These are phyloP conservation scores for Neoboletus brunneissimus DNA, from an alignment of 768 basidiomycete species.

Conservation along the genomic window DNA sequence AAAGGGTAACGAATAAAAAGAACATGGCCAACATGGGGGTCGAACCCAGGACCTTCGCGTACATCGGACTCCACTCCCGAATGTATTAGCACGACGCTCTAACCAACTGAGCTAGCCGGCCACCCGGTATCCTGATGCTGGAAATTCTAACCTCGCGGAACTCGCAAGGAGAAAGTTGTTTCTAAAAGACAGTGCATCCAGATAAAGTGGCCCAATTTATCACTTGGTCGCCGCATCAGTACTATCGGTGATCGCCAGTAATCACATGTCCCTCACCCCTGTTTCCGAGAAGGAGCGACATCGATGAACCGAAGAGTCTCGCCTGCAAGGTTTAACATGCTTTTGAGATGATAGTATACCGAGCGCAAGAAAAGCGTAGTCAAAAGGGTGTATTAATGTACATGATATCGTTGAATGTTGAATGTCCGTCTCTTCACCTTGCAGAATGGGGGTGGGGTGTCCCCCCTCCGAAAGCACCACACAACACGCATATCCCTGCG, in stretches of 20 bases:
- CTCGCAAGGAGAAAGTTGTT: not conserved
- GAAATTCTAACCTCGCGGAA: not conserved
- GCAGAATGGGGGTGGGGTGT: not conserved
- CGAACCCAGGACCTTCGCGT: constrained; percentile 41
- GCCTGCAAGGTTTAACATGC: not conserved
- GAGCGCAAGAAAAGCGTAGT: not conserved
- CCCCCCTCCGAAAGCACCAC: not conserved
- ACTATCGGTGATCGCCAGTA: not conserved
- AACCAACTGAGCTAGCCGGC: constrained; percentile 94
- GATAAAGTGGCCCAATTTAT: not conserved
- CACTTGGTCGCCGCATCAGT: not conserved
- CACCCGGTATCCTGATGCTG: constrained; percentile 14
- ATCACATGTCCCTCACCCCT: not conserved
- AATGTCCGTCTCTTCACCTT: not conserved
- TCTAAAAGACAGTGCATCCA: too few relatives aligned
- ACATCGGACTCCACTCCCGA: not conserved
- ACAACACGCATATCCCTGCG: not conserved
- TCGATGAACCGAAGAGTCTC: not conserved
- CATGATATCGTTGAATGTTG: constrained; percentile 5
- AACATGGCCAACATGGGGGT: constrained; percentile 38
- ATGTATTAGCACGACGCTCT: constrained; percentile 79
- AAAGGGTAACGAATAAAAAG: not conserved
- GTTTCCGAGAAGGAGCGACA: not conserved
- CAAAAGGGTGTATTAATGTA: constrained; percentile 15
- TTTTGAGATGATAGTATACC: not conserved